A percentile compares a stretch with the other conserved stretches of the same genome.
Evolutionary conservation across 169 alveolate species (phyloP).

Genomic region (Plasmodium sp.): DNA sequence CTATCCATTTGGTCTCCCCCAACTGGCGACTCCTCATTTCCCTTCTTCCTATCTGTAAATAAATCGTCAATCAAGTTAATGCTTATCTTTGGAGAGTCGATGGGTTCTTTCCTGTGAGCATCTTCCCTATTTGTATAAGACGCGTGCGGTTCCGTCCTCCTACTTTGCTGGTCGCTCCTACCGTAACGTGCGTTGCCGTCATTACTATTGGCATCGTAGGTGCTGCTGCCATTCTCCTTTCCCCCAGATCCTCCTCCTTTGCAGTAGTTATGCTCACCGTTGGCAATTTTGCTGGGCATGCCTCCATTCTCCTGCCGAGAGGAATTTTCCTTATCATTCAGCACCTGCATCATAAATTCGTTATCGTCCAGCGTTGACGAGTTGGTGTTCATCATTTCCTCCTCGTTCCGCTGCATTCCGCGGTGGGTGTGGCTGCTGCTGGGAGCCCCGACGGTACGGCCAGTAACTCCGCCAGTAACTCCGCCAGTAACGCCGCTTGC

Average conservation of each 20-base stretch:
- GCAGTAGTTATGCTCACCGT: background rate
- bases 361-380: constrained; percentile 20
- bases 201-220: background rate
- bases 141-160: background rate
- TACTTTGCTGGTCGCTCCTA: background rate
- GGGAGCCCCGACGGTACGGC: background rate
- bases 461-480: background rate
- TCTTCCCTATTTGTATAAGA: background rate
- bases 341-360: background rate
- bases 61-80: constrained; percentile 11
- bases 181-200: background rate
- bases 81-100: background rate
- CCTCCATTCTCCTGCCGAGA: background rate
- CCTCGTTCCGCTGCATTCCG: background rate
- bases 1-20: background rate
- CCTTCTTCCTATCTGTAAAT: background rate
- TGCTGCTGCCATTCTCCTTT: background rate
- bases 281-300: background rate
- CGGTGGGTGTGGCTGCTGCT: background rate
- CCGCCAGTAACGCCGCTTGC: background rate
- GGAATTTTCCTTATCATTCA: constrained; percentile 13
- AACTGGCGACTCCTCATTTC: background rate
- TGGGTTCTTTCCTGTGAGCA: background rate
- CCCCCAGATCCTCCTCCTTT: background rate
- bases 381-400: background rate